Evolutionary conservation across 352 stramenopile species (phyloP), one percentile per base, ranked within the genome.

Genomic region (Porosira glacialis): DNA sequence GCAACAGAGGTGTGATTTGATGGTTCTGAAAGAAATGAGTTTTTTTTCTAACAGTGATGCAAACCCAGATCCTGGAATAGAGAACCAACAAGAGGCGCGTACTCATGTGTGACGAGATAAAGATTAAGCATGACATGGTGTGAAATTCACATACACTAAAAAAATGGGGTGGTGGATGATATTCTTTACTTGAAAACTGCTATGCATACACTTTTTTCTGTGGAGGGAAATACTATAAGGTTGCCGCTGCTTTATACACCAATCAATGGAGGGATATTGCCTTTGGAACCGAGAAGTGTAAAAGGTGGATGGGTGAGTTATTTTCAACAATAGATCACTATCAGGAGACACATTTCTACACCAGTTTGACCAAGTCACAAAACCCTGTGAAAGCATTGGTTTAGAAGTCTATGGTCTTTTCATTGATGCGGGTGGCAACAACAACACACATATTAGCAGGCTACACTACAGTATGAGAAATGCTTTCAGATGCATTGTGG

Each of bases 81-180:
- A 39, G 15, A 39, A 39, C 15, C 7, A 39, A 13, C 33, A 39
- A 15, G 15, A 39, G 17, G 27, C 58, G 55, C 39, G 13, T 45
- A 33, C 27, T 67, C 0, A 21, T 48, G 19, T 49, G n/a, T 38
- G 59, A 68, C 31, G 59, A 68, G 24, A 58, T 68, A 35, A 68
- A 68, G 22, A 2, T 59, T 8, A 13, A 50, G 3, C 15, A 59
- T 27, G 59, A 48, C 6, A 27, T 68, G 10, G 1, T 21, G 6
- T 59, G 45, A 31, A 52, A 39, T 17, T 31, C 59, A 21, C 31
- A 59, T 13, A 59, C 31, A 41, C 45, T 45, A 1, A 21, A 53
- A 43, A 33, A 45, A 19, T 22, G 58, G 10, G 59, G 45, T 11
- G 15, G 58, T 24, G 59, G 45, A 58, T 30, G 45, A 68, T 15